Evolutionary conservation across 352 stramenopile genomes (phyloP).

Genomic region (Globisporangium paddicum): DNA sequence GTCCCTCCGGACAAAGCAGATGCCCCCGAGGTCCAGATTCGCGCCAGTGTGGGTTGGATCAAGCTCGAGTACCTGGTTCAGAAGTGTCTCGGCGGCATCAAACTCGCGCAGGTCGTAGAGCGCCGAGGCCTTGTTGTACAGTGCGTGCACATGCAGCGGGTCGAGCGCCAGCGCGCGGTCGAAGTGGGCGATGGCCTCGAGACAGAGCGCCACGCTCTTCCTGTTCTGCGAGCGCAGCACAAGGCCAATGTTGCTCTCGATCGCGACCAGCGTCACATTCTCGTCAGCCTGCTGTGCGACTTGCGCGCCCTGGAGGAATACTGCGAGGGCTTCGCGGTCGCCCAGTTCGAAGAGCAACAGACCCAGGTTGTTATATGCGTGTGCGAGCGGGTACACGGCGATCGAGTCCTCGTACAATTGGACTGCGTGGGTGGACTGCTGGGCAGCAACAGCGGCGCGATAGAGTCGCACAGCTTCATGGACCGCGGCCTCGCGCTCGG

Average conservation of each 20-base stretch:
- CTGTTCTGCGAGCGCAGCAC: conserved; percentile 27
- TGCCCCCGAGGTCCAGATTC: conserved; percentile 29
- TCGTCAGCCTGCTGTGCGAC: conserved; percentile 32
- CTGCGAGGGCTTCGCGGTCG: conserved; percentile 23
- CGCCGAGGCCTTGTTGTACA: conserved; percentile 75
- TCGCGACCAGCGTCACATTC: conserved; percentile 30
- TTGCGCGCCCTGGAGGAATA: conserved; percentile 35
- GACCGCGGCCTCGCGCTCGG: neutral
- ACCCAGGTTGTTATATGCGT: conserved; percentile 78
- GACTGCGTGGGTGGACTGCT: conserved; percentile 18
- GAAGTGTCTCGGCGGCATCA: conserved; percentile 29
- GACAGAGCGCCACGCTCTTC: conserved; percentile 28
- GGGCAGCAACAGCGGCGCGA: conserved; percentile 8
- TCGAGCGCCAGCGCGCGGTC: conserved; percentile 36
- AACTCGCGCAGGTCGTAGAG: conserved; percentile 34
- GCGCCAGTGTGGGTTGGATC: conserved; percentile 35
- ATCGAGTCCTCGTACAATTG: conserved; percentile 47
- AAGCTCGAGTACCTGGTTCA: conserved; percentile 35
- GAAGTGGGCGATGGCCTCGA: conserved; percentile 58
- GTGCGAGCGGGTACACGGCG: conserved; percentile 36
- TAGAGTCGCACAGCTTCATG: conserved; percentile 26
- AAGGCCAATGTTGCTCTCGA: conserved; percentile 76
- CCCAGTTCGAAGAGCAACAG: conserved; percentile 41
- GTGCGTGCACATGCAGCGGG: conserved; percentile 32
- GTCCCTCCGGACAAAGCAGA: conserved; percentile 22